Base-by-base conservation (phyloP, 2,329 filamentous ascomycete species). In the Cytospora piceae region DNA sequence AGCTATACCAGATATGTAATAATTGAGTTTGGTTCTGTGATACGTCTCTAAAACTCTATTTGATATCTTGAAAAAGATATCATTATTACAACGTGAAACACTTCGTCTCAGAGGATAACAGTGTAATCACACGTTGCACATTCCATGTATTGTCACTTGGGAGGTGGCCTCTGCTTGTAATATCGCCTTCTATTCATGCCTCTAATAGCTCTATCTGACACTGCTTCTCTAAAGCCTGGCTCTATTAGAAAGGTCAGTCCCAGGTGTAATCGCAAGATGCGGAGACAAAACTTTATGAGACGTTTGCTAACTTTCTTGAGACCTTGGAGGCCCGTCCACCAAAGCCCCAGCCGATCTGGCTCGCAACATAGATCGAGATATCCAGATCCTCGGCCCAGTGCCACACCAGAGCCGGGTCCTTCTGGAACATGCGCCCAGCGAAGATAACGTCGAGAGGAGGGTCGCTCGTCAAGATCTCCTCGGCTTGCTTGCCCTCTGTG, bases 261-360 rank as follows among this genome's bases (percentile, higher is more conserved):
- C n/a, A 24, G 9, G 6, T 24, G n/a, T 24, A 14, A 49, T 49
- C 11, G 11, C 46, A 12, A 24, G 46, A 22, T n/a, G 46, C n/a
- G n/a, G n/a, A 24, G 46, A 14, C 9, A 49, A 49, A 3, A 24
- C n/a, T 14, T 14, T 49, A 49, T 24, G 17, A 11, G 42, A 2
- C 11, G 17, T 14, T 24, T 49, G n/a, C 58, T 65, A 20, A 68
- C 59, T 58, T 64, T 39, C 37, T 66, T 27, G 64, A 64, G 14
- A 49, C 37, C 57, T 31, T 61, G 3, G 61, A 61, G 1, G 24
- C 67, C n/a, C 67, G 49, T 42, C 82, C 82, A 0, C 76, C 78
- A 69, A 85, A 87, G 0, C 81, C 82, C 84, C 85, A 87, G 27
- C 79, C 76, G 64, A 86, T 85, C 74, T 87, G 85, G 64, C 80